Conservation (phyloP, 371 early-diverging fungal species). For the Apophysomyces elegans region DNA sequence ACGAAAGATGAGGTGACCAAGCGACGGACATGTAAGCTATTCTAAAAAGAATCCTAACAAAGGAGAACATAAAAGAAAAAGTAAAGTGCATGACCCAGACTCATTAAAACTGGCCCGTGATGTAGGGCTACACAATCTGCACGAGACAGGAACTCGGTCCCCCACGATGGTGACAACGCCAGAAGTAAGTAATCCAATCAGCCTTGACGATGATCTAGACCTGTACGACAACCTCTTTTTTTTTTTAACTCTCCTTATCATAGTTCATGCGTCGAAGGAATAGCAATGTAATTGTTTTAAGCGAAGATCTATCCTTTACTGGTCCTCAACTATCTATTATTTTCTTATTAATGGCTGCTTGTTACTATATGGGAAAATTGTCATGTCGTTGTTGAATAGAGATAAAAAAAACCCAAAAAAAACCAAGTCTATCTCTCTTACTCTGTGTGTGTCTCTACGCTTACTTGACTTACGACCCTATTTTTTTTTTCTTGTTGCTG, state of each 20-base stretch:
- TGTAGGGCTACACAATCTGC: conserved; percentile 11
- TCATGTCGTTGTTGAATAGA: conserved; percentile 42
- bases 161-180: conserved; percentile 10
- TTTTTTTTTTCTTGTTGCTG: not conserved
- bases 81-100: not conserved
- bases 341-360: conserved; percentile 42
- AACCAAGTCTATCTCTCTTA: not conserved
- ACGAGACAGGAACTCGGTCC: not conserved
- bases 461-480: not conserved
- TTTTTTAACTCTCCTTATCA: conserved; percentile 3
- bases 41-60: not conserved
- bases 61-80: not conserved
- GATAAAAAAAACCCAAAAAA: not conserved
- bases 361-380: conserved; percentile 55
- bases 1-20: not conserved
- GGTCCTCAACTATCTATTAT: conserved; percentile 47
- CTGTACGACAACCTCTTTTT: conserved; percentile 7
- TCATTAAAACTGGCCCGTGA: conserved; percentile 8
- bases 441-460: too few species aligned
- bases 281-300: conserved; percentile 37
- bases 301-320: conserved; percentile 51
- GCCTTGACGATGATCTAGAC: not conserved
- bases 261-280: conserved; percentile 29
- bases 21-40: not conserved
- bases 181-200: not conserved